Percentiles rank a stretch among this genome's conserved stretches.
phyloP scores from a whole-genome alignment of 108 stramenopile species.

The Nannochloropsis salina region DNA sequence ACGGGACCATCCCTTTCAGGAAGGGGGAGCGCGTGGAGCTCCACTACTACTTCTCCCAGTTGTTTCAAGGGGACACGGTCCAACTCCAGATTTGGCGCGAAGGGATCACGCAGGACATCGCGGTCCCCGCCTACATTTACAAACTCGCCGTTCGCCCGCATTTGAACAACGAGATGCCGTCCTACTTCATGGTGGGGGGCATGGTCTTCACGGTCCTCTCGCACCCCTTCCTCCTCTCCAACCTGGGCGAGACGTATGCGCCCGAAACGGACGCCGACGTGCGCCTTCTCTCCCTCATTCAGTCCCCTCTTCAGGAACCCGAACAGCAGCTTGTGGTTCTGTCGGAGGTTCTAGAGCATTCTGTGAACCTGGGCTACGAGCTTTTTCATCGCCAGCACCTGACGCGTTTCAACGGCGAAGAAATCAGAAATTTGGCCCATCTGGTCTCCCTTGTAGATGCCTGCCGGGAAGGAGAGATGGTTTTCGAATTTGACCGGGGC shows the following conservation, averaged over 20 bases:
- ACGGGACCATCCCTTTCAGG: conserved; percentile 46
- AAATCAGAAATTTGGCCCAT: neutral
- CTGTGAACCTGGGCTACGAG: neutral
- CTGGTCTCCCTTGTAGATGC: neutral
- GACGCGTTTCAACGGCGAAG: neutral
- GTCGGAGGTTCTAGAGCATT: neutral
- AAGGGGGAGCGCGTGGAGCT: conserved; percentile 42
- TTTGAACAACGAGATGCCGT: conserved; percentile 32
- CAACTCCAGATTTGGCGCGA: conserved; percentile 28
- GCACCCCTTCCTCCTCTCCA: conserved; percentile 25
- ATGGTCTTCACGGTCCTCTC: conserved; percentile 42
- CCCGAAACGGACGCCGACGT: neutral
- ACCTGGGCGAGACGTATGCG: neutral
- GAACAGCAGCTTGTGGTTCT: neutral
- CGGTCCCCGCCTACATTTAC: conserved; percentile 28
- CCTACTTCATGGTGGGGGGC: conserved; percentile 41
- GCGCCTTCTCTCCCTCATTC: neutral
- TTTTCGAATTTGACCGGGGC: conserved; percentile 9
- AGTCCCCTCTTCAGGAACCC: neutral
- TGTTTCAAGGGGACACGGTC: conserved; percentile 42
- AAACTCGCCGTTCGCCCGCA: conserved; percentile 22
- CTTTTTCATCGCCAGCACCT: neutral
- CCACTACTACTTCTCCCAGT: conserved; percentile 41
- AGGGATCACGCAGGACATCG: conserved; percentile 18
- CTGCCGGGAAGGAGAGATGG: neutral